Conservation (phyloP, 1,139 yeast species). For the Yamadazyma pseudoaaseri region DNA sequence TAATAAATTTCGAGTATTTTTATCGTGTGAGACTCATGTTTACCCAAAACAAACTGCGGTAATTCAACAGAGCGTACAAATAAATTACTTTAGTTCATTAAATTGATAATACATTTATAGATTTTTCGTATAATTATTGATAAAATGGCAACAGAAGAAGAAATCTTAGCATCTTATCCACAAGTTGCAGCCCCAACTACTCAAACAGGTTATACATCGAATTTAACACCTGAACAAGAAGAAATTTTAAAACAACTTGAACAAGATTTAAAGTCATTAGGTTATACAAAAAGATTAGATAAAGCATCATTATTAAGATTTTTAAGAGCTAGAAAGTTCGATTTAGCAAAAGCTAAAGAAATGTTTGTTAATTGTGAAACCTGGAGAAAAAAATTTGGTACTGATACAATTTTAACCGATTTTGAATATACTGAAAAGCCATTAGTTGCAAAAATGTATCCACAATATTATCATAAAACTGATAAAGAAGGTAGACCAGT, state of each 20-base stretch:
- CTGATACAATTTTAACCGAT: conserved; percentile 80
- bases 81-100: too few relatives aligned
- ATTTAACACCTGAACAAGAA: conserved; percentile 67
- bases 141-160: conserved; percentile 20
- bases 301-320: conserved; percentile 86
- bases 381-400: conserved; percentile 88
- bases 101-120: too few relatives aligned
- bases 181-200: conserved; percentile 59
- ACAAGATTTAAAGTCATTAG: conserved; percentile 55
- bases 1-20: too few relatives aligned
- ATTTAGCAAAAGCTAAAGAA: conserved; percentile 67
- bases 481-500: conserved; percentile 97
- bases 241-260: conserved; percentile 57
- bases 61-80: too few relatives aligned
- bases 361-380: conserved; percentile 88
- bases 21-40: too few relatives aligned
- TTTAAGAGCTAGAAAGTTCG: conserved; percentile 93
- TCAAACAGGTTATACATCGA: conserved; percentile 79
- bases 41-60: too few relatives aligned
- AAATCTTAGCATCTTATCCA: conserved; percentile 55
- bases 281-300: conserved; percentile 74
- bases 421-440: conserved; percentile 91
- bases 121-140: too few relatives aligned
- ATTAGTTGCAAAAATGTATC: conserved; percentile 82
- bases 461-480: conserved; percentile 95